A percentile compares a stretch with the other conserved stretches of the same genome.
Conservation (phyloP, 768 basidiomycete species). For the Lactarius deliciosus region DNA sequence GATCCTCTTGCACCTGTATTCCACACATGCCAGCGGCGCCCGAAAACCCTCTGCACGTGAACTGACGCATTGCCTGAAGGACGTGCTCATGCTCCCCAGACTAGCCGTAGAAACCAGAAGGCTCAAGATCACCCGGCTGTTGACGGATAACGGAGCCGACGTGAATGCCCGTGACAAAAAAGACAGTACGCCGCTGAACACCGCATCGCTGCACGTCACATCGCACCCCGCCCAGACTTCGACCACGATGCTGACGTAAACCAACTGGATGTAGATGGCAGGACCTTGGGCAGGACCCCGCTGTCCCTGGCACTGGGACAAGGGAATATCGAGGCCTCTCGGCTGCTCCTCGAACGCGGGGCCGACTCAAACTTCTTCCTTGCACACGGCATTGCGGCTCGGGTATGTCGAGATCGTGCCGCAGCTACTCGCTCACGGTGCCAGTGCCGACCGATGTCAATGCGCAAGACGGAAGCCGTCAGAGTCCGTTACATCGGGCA, state of each 20-base stretch:
- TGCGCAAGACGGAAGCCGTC: too few species aligned
- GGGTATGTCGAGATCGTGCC: neutral
- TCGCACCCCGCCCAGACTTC: too few species aligned
- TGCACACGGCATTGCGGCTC: neutral
- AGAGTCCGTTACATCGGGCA: constrained; percentile 11
- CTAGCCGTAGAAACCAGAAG: neutral
- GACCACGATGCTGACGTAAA: neutral
- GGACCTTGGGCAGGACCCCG: neutral
- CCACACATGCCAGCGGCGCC: neutral
- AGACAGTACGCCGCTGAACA: neutral
- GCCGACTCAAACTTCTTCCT: too few species aligned
- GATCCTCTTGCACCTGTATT: neutral
- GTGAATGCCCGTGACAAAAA: neutral
- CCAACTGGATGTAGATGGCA: neutral
- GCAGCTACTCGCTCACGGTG: too few species aligned
- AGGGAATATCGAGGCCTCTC: too few species aligned
- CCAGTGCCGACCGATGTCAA: too few species aligned
- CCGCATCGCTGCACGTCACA: neutral
- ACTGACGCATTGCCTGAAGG: neutral
- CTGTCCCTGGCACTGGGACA: too few species aligned
- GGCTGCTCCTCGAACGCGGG: too few species aligned
- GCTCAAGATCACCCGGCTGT: neutral
- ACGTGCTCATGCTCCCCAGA: neutral
- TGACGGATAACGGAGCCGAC: neutral
- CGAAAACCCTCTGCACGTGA: too few species aligned